Evolutionary conservation across 805 yeast genomes (phyloP), one percentile per base, ranked within the genome.

Genomic region (Ascoidea rubescens): DNA sequence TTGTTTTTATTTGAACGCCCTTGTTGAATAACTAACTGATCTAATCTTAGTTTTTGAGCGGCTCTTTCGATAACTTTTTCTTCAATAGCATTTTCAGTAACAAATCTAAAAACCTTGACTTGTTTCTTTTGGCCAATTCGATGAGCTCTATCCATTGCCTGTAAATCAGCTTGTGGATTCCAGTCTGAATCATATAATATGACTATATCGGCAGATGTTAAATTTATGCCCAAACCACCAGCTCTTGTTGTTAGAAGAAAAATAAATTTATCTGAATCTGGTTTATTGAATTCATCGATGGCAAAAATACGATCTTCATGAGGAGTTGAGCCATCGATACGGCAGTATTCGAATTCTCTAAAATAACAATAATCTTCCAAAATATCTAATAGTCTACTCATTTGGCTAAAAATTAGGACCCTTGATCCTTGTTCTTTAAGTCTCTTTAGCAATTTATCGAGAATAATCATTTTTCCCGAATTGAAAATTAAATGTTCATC

Each of bases 121-220:
- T 85, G 95, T 58, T 84, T 85, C 48, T 83, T 85, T 64, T 85
- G 95, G 5, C 95, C 95, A 62, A 85, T 85, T 72, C 95, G 77
- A 66, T 85, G 95, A 0, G 93, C 93, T 70, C 95, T 75, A 63
- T 85, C 95, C 93, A 85, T 85, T 1, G 91, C 91, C 66, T 85
- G 95, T 57, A 85, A 73, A 72, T 85, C 95, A 4, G 91, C 93
- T 62, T 85, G 95, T 1, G 95, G 95, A 58, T 85, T 85, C 95
- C 95, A 85, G 64, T 85, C 95, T 3, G 89, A 82, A 66, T 85
- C 95, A 62, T 72, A 85, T 48, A 85, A 65, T 2, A 85, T 76
- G 48, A 85, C 95, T 56, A 82, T 72, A 64, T 85, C 90, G 1
- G 93, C 93, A n/a, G 81, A 70, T 4, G 93, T 85, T 60, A 85